A percentile compares a stretch with the other conserved stretches of the same genome.
Conservation (phyloP, 371 early-diverging fungal genomes). For the Smittium mucronatum region DNA sequence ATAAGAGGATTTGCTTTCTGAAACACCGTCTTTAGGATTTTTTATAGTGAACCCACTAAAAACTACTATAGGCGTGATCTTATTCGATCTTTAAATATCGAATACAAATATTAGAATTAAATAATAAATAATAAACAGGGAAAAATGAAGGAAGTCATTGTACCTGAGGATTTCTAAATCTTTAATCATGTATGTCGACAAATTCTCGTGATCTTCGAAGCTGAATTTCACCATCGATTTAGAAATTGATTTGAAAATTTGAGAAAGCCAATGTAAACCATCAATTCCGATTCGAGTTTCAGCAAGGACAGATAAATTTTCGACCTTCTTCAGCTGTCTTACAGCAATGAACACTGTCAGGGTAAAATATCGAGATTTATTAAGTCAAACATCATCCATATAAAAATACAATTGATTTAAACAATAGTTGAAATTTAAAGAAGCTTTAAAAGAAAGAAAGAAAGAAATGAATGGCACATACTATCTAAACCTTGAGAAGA, state of each 20-base stretch:
- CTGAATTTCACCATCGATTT: background rate
- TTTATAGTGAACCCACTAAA: slow-evolving; percentile 45
- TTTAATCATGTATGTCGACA: background rate
- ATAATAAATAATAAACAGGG: slow-evolving; percentile 19
- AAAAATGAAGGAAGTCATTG: background rate
- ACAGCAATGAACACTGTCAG: background rate
- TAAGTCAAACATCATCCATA: no score
- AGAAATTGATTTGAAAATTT: background rate
- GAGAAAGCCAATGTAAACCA: slow-evolving; percentile 8
- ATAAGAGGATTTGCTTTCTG: background rate
- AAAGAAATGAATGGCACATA: background rate
- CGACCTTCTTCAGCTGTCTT: background rate
- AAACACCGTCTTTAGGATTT: background rate
- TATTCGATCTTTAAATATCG: slow-evolving; percentile 36
- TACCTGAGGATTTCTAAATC: background rate
- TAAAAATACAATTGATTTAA: no score
- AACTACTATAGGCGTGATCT: slow-evolving; percentile 62
- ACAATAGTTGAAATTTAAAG: no score
- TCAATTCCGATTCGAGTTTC: slow-evolving; percentile 6
- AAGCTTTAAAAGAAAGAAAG: background rate
- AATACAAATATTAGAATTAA: slow-evolving; percentile 17
- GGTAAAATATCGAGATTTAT: no score
- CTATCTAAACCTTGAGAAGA: background rate
- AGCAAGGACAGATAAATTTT: background rate
- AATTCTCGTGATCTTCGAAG: background rate